Base-by-base conservation (phyloP, 768 basidiomycete genomes). In the Cubamyces lactineus region DNA sequence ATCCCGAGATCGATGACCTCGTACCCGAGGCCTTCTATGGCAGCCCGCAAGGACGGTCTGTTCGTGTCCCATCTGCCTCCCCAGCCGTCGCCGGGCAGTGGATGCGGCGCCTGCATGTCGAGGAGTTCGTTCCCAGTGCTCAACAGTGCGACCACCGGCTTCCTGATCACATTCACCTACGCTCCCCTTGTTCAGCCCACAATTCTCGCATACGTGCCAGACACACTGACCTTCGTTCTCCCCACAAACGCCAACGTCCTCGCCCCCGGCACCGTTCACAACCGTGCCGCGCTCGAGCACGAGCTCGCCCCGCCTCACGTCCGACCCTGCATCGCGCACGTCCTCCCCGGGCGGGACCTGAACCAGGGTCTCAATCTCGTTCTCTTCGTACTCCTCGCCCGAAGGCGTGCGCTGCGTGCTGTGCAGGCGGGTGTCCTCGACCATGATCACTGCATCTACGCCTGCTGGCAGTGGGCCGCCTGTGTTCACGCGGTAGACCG, bases 121-220 rank as follows among this genome's bases (percentile, higher is more conserved):
- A 86, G 63, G 42, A 94, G 76, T 70, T 96, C 94, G 70, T 94
- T 91, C 0, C 94, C 94, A 0, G 94, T 96, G 69, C 91, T 94
- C 63, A 96, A 73, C 43, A 95, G 73, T 1, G 91, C 94, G 0
- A 95, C 86, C 1, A 86, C 73, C 2, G 94, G 94, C 66, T 89
- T 91, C 63, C 78, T 82, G 67, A 82, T 79, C 9, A 92, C 91
- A 16, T 78, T 75, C 16, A 91, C 88, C 92, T 94, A 63, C 9
- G 13, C 12, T n/a, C 56, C 40, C 34, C 28, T 17, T 41, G 43
- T 30, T 28, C 24, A 17, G 45, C 57, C 30, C 26, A n/a, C 5
- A 8, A 17, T 23, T 19, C 49, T 11, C 23, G 28, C 34, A 24
- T 45, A 19, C 8, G 54, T 2, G 2, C 0, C 1, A 16, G n/a